These are phyloP conservation scores for Russula sp. DNA, from an alignment of 768 basidiomycete genomes.

Conservation along the genomic window DNA sequence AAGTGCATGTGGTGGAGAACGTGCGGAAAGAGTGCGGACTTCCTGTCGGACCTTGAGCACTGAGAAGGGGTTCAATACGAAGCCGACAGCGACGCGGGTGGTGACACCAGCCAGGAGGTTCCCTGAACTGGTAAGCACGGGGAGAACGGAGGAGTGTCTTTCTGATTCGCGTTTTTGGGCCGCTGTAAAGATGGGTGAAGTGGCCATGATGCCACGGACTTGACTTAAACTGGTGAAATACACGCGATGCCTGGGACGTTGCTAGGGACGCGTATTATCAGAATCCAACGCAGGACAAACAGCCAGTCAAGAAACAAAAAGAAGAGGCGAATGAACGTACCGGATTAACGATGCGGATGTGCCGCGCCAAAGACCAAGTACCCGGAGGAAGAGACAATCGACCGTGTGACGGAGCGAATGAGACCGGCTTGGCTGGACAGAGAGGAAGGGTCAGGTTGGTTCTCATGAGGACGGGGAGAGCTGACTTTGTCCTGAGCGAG, in stretches of 20 bases:
- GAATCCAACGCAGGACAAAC: neutral
- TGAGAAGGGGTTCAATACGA: conserved; percentile 85
- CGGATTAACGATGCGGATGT: conserved; percentile 76
- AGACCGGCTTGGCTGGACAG: conserved; percentile 39
- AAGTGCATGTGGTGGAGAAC: neutral
- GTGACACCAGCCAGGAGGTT: conserved; percentile 86
- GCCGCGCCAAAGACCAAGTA: conserved; percentile 82
- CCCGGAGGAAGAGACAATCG: conserved; percentile 59
- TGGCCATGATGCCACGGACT: conserved; percentile 72
- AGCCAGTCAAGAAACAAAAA: neutral
- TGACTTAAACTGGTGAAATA: conserved; percentile 88
- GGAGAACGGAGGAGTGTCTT: conserved; percentile 53
- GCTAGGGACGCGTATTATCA: conserved; percentile 41
- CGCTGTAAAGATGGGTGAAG: conserved; percentile 62
- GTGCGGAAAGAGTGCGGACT: conserved; percentile 44
- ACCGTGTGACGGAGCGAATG: conserved; percentile 50
- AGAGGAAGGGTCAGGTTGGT: neutral
- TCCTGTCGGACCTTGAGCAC: conserved; percentile 92
- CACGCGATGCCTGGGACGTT: conserved; percentile 89
- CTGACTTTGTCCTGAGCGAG: conserved; percentile 33
- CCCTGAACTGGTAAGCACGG: conserved; percentile 68
- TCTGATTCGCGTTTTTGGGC: conserved; percentile 24
- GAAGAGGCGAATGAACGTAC: conserved; percentile 38
- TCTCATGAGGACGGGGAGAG: conserved; percentile 38
- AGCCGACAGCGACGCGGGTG: conserved; percentile 74